Base-by-base conservation (phyloP, 495 filamentous ascomycete species). In the Clavariopsis aquatica region DNA sequence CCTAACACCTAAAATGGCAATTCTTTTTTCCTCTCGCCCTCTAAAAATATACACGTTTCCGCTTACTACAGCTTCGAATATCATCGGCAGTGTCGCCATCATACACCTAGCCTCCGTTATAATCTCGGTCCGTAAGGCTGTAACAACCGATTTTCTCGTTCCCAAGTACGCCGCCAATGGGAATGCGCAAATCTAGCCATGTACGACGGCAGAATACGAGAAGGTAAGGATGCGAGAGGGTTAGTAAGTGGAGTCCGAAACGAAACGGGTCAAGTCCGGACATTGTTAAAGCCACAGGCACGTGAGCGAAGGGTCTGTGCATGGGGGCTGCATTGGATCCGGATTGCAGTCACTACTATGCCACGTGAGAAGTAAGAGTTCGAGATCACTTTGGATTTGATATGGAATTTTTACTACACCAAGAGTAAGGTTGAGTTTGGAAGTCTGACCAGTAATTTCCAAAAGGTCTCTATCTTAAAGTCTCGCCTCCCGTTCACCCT, bases 401-500 rank as follows among this genome's bases (percentile, higher is more conserved):
- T 36, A 13, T 36, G 31, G 13, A 36, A 36, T 36, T 6, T n/a
- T n/a, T n/a, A n/a, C n/a, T n/a, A n/a, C n/a, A n/a, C n/a, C n/a
- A n/a, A n/a, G n/a, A n/a, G n/a, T n/a, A n/a, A n/a, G n/a, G n/a
- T n/a, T n/a, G n/a, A n/a, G 31, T 34, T 6, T 34, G 12, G 31
- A 34, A 34, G 31, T 34, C 12, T 34, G 31, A 34, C 31, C n/a
- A n/a, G n/a, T n/a, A n/a, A n/a, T n/a, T n/a, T n/a, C n/a, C n/a
- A n/a, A n/a, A n/a, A n/a, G n/a, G 31, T 6, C 31, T 13, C 6
- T 36, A 36, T 36, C 23, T 60, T 28, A 62, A 45, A 62, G 59
- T 24, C 55, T 58, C 22, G 54, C 54, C 22, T 59, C 62, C 55
- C 45, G 57, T 24, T 55, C 64, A 2, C 10, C 76, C 43, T 81